Conservation (phyloP, 257 asterid species). For the Linaria vulgaris region DNA sequence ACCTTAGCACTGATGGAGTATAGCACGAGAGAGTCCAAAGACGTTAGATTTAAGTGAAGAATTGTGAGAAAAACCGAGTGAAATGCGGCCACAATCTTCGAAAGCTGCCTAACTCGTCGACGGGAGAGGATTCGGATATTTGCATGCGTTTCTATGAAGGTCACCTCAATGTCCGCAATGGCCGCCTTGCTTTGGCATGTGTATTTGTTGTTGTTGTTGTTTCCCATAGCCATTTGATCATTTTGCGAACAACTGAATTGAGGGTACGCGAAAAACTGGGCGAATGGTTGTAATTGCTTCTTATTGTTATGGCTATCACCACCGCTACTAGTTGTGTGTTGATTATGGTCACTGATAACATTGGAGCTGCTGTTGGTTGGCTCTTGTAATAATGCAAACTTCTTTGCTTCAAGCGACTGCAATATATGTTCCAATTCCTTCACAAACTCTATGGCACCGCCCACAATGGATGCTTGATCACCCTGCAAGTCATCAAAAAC, state of each 20-base stretch:
- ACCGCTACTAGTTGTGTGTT: not conserved
- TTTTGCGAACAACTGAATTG: slow-evolving; percentile 61
- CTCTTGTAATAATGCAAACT: slow-evolving; percentile 36
- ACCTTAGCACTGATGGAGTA: slow-evolving; percentile 98
- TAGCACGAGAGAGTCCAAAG: slow-evolving; percentile 76
- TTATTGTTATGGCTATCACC: not conserved
- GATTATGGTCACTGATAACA: not conserved
- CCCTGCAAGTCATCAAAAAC: slow-evolving; percentile 44
- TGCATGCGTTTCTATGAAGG: slow-evolving; percentile 91
- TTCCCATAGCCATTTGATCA: slow-evolving; percentile 23
- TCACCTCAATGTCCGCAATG: slow-evolving; percentile 81
- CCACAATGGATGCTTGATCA: slow-evolving; percentile 94
- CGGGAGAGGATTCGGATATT: slow-evolving; percentile 70
- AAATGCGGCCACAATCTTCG: slow-evolving; percentile 67
- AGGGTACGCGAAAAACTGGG: slow-evolving; percentile 75
- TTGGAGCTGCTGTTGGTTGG: slow-evolving; percentile 20
- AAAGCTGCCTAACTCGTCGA: slow-evolving; percentile 67
- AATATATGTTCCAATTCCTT: slow-evolving; percentile 92
- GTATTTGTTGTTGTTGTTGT: slow-evolving; percentile 54
- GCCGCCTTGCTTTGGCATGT: slow-evolving; percentile 70
- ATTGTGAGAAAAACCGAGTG: slow-evolving; percentile 61
- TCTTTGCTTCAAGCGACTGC: slow-evolving; percentile 81
- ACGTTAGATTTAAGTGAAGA: slow-evolving; percentile 87
- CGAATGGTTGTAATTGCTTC: slow-evolving; percentile 43
- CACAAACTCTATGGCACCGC: slow-evolving; percentile 93